phyloP scores from a whole-genome alignment of 129 eudicot species.

The Flaveria ramosissima region DNA sequence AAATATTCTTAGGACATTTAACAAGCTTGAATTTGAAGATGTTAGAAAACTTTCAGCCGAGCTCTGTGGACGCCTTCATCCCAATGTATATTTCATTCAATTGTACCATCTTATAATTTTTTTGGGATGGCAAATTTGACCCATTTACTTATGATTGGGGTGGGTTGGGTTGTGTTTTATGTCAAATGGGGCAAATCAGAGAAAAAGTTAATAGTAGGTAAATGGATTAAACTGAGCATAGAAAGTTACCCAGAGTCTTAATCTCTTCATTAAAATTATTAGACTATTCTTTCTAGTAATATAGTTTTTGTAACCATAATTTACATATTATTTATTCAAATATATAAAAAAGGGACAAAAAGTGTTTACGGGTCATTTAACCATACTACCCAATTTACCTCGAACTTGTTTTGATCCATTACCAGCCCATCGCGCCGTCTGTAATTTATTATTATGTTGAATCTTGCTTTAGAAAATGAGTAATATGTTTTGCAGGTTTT shows the following conservation, averaged over 20 bases:
- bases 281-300: not conserved
- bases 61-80: conserved; percentile 96
- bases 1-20: conserved; percentile 61
- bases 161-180: not conserved
- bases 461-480: not conserved
- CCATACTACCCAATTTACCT: not conserved
- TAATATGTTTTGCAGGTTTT: conserved; percentile 60
- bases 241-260: not conserved
- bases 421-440: not conserved
- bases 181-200: conserved; percentile 1
- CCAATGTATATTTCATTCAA: conserved; percentile 43
- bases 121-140: not conserved
- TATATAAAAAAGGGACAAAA: not conserved
- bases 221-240: not conserved
- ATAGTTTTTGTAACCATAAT: not conserved
- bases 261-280: not conserved
- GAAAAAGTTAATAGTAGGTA: not conserved
- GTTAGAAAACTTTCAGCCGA: conserved; percentile 96
- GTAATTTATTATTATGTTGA: not conserved
- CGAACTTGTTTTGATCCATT: not conserved
- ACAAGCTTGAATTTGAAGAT: conserved; percentile 75
- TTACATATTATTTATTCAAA: not conserved
- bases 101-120: not conserved
- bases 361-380: not conserved
- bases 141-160: not conserved